These are phyloP conservation scores for Immersiporthe knoxdaviesiana DNA, from an alignment of 2,329 filamentous ascomycete genomes.

Conservation along the genomic window DNA sequence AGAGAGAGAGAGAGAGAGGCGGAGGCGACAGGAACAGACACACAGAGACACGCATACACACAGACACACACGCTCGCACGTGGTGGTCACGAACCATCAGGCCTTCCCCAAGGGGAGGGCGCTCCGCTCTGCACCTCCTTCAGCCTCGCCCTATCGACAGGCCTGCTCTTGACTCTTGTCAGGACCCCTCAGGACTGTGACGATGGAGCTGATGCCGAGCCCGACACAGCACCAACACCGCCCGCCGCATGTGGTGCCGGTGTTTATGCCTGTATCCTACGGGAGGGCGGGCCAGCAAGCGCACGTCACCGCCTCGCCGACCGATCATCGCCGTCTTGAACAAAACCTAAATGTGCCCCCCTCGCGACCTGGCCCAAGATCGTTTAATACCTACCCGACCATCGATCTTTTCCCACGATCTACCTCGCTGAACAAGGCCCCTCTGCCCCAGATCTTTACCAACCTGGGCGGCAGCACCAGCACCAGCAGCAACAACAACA, in stretches of 20 bases:
- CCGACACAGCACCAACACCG: conserved; percentile 22
- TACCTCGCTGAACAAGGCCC: conserved; percentile 19
- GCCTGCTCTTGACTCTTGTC: neutral
- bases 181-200: neutral
- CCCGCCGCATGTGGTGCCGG: conserved; percentile 5
- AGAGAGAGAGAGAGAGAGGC: too few relatives aligned
- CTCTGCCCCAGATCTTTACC: conserved; percentile 23
- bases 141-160: neutral
- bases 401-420: conserved; percentile 29
- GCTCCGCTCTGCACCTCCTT: neutral
- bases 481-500: too few relatives aligned
- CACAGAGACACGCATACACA: neutral
- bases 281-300: neutral
- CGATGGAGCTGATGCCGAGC: conserved; percentile 28
- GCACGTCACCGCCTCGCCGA: neutral
- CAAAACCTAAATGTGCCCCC: conserved; percentile 9
- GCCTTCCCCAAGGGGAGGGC: neutral
- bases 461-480: conserved; percentile 7
- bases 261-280: neutral
- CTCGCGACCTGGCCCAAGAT: conserved; percentile 23
- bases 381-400: conserved; percentile 38
- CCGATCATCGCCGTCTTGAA: conserved; percentile 22
- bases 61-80: neutral
- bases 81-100: neutral
- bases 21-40: neutral